phyloP scores from a whole-genome alignment of 495 filamentous ascomycete genomes.

The Choiromyces venosus region DNA sequence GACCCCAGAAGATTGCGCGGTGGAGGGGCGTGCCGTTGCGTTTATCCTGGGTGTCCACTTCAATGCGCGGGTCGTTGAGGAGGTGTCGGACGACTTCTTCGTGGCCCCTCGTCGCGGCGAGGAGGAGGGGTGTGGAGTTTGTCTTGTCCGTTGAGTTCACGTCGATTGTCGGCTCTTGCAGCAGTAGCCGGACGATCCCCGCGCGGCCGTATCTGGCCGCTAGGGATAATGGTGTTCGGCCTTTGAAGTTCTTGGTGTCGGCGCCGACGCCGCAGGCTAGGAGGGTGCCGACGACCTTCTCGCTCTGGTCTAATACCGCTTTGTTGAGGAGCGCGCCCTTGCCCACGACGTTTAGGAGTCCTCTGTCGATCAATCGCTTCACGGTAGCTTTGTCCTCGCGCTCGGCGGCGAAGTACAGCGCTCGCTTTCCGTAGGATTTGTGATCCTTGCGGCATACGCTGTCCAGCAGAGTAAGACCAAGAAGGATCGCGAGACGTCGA shows the following conservation, averaged over 20 bases:
- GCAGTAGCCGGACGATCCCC: conserved; percentile 31
- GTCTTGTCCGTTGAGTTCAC: conserved; percentile 7
- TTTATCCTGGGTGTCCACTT: conserved; percentile 23
- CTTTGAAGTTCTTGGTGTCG: conserved; percentile 30
- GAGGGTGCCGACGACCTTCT: conserved; percentile 35
- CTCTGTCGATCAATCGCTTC: neutral
- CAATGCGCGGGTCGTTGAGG: neutral
- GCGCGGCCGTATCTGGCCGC: conserved; percentile 31
- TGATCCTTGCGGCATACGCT: neutral
- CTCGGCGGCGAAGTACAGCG: neutral
- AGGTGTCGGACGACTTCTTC: conserved; percentile 17
- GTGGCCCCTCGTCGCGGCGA: conserved; percentile 28
- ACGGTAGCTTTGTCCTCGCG: neutral
- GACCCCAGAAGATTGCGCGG: conserved; percentile 20
- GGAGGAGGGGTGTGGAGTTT: conserved; percentile 14
- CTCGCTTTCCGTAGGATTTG: neutral
- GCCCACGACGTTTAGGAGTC: neutral
- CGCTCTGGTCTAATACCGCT: conserved; percentile 3
- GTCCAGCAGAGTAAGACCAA: conserved; percentile 18
- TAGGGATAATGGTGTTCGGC: conserved; percentile 38
- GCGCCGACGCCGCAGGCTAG: conserved; percentile 21
- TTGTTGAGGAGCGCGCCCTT: neutral
- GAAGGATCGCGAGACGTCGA: conserved; percentile 23
- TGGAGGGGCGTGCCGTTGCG: conserved; percentile 27
- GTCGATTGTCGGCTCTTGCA: conserved; percentile 20